Conservation (phyloP, 805 yeast genomes). For the Hanseniaspora opuntiae region DNA sequence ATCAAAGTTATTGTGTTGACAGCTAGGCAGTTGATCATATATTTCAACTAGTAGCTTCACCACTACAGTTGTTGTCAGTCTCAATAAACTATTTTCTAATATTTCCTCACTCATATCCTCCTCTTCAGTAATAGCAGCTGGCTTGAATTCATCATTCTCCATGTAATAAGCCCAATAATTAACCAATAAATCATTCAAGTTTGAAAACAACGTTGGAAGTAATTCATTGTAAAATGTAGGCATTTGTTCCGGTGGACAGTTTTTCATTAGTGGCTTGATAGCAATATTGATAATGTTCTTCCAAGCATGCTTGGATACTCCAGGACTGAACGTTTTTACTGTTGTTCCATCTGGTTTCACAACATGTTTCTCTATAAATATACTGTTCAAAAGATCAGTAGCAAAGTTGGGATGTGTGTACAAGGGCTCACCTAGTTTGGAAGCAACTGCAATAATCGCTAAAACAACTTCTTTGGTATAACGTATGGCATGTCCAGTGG, state of each 20-base stretch:
- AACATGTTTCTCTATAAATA: conserved; percentile 54
- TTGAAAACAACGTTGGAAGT: conserved; percentile 60
- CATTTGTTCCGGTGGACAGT: conserved; percentile 66
- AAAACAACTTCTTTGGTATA: conserved; percentile 94
- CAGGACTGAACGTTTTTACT: conserved; percentile 31
- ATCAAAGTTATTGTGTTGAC: conserved; percentile 14
- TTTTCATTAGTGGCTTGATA: conserved; percentile 69
- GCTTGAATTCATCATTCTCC: conserved; percentile 29
- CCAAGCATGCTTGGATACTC: conserved; percentile 92
- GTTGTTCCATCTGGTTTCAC: conserved; percentile 23
- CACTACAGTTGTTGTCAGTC: conserved; percentile 86
- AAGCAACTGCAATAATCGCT: conserved; percentile 73
- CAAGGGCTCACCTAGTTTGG: conserved; percentile 77
- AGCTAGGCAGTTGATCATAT: conserved; percentile 59
- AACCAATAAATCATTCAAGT: conserved; percentile 62
- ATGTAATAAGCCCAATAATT: conserved; percentile 49
- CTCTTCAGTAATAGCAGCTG: conserved; percentile 49
- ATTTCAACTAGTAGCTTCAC: conserved; percentile 77
- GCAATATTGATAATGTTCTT: conserved; percentile 88
- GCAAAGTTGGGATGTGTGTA: conserved; percentile 80
- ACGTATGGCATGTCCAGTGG: conserved; percentile 88
- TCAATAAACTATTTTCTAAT: conserved; percentile 89
- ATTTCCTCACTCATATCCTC: conserved; percentile 88
- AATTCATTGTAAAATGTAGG: conserved; percentile 60
- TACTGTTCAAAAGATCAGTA: conserved; percentile 61